A percentile compares a stretch with the other conserved stretches of the same genome.
phyloP scores from a whole-genome alignment of 2,329 filamentous ascomycete species.

The Malbranchea zuffiana region DNA sequence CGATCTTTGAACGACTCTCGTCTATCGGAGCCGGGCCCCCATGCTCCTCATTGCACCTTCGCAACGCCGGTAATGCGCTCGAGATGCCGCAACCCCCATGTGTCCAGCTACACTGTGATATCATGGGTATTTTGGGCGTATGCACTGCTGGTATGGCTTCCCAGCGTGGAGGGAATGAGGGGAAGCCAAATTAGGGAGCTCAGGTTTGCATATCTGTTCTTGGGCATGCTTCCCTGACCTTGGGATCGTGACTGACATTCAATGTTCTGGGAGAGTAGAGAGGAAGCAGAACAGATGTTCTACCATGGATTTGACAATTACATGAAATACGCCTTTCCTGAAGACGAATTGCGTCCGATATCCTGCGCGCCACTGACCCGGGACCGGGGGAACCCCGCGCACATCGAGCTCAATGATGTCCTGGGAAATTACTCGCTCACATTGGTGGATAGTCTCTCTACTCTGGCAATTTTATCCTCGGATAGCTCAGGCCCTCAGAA shows the following conservation, averaged over 20 bases:
- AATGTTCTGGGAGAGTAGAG: slow-evolving; percentile 25
- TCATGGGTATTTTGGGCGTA: slow-evolving; percentile 27
- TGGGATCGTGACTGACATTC: background rate
- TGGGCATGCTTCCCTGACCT: background rate
- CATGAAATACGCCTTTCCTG: slow-evolving; percentile 85
- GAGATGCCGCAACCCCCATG: slow-evolving; percentile 30
- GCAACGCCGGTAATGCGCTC: slow-evolving; percentile 28
- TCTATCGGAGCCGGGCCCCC: no score
- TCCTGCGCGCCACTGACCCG: slow-evolving; percentile 75
- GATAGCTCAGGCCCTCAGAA: slow-evolving; percentile 47
- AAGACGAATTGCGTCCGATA: slow-evolving; percentile 85
- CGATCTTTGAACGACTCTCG: no score
- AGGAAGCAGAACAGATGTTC: slow-evolving; percentile 62
- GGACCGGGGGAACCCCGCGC: slow-evolving; percentile 65
- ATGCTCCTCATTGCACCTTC: slow-evolving; percentile 4
- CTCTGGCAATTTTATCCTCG: slow-evolving; percentile 81
- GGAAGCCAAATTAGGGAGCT: slow-evolving; percentile 27
- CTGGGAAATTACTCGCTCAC: slow-evolving; percentile 95
- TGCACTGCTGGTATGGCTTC: slow-evolving; percentile 26
- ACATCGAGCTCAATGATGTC: slow-evolving; percentile 86
- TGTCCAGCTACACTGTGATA: slow-evolving; percentile 25
- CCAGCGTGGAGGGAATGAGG: slow-evolving; percentile 27
- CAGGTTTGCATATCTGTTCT: slow-evolving; percentile 20
- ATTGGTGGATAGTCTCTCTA: slow-evolving; percentile 87
- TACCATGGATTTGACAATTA: slow-evolving; percentile 96